Base-by-base conservation (phyloP, 106 monocot genomes). In the Allium sativum region DNA sequence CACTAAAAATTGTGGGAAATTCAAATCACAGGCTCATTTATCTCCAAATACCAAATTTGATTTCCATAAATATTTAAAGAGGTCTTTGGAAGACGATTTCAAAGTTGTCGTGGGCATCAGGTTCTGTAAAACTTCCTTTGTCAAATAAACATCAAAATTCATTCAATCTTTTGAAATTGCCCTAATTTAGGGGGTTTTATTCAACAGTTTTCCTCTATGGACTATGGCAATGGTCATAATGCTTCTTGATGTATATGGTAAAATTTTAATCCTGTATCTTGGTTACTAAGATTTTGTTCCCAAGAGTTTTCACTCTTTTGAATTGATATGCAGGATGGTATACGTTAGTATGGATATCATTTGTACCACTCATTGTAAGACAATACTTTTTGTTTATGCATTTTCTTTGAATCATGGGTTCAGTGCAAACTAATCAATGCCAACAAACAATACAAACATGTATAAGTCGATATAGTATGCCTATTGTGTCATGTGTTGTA, bases 11-110 rank as follows among this genome's bases (percentile, higher is more conserved):
- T 31, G 31, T 31, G 31, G 31, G 31, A 31, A 21, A 48, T 61
- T 19, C 40, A 31, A 10, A 3, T 48, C 76, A 11, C 64, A 84
- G 84, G 76, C 74, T 42, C 84, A 84, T 63, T 59, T 84, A 57
- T 21, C 71, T 22, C 76, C 59, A 44, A 52, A 69, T 21, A 76
- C 65, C 40, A 80, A 84, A 44, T 80, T 73, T 67, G 44, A 82
- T 21, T 78, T 77, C 22, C 73, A 78, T 48, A 78, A 82, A 45
- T 78, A 78, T 53, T 73, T 82, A 56, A 82, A 74, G 56, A 66
- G 82, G 47, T 78, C 79, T 6, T 52, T 80, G 40, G 79, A 80
- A 48, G 75, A 80, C 53, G 79, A 80, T 44, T 80, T 80, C 55
- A 78, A 82, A 58, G 70, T 78, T 15, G 74, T 82, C 42, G 77